A percentile compares a stretch with the other conserved stretches of the same genome.
These are phyloP conservation scores for Macrophomina phaseolina DNA, from an alignment of 2,329 filamentous ascomycete genomes.

Conservation along the genomic window DNA sequence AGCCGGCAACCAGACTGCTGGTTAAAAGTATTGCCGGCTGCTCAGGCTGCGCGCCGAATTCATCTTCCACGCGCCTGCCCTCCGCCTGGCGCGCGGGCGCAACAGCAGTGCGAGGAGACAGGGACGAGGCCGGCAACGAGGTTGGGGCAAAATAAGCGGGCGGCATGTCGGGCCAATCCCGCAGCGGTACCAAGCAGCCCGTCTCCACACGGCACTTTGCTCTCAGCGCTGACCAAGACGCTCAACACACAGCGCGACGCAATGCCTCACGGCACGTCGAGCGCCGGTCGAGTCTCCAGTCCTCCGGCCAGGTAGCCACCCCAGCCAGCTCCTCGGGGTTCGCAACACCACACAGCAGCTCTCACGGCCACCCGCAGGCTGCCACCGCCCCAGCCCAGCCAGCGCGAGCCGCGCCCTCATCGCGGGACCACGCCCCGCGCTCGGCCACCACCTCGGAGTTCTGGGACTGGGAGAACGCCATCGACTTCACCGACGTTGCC, in stretches of 20 bases:
- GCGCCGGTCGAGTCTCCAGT: not conserved
- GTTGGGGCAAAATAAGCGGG: not conserved
- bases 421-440: not conserved
- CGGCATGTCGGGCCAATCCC: slow-evolving; percentile 18
- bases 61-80: not conserved
- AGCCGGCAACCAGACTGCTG: not conserved
- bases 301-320: slow-evolving; percentile 9
- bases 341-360: slow-evolving; percentile 11
- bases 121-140: slow-evolving; percentile 4
- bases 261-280: slow-evolving; percentile 6
- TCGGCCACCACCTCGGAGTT: slow-evolving; percentile 25
- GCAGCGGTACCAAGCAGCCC: slow-evolving; percentile 1
- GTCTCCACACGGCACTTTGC: slow-evolving; percentile 8
- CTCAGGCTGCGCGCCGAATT: not conserved
- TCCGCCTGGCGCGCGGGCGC: not conserved
- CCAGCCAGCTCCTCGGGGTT: slow-evolving; percentile 13
- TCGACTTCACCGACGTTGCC: slow-evolving; percentile 42
- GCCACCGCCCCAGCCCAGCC: not conserved
- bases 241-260: not conserved
- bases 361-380: not conserved
- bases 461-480: slow-evolving; percentile 48
- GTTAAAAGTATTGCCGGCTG: not conserved
- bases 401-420: not conserved
- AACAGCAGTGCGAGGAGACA: not conserved
- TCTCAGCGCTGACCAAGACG: slow-evolving; percentile 13